These are phyloP conservation scores for Fusarium domesticum DNA, from an alignment of 2,329 filamentous ascomycete genomes.

Conservation along the genomic window DNA sequence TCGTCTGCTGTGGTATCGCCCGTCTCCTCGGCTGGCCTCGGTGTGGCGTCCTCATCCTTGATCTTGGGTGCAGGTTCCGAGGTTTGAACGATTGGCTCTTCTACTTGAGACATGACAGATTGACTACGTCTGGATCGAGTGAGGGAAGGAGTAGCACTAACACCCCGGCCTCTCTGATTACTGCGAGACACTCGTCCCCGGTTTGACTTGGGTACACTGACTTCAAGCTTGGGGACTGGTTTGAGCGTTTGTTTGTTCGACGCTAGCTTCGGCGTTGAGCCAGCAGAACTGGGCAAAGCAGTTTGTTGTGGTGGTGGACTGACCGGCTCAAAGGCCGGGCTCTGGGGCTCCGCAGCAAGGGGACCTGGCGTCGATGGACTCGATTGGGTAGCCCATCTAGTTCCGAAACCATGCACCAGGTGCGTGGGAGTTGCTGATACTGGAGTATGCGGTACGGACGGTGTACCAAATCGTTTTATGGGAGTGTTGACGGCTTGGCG, in stretches of 20 bases:
- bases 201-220: constrained; percentile 19
- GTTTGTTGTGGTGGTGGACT: constrained; percentile 49
- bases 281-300: constrained; percentile 34
- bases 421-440: constrained; percentile 29
- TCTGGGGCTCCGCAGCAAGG: constrained; percentile 39
- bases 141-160: constrained; percentile 37
- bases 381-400: constrained; percentile 56
- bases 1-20: constrained; percentile 57
- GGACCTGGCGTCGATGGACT: constrained; percentile 57
- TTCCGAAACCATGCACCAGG: constrained; percentile 44
- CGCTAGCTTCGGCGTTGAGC: constrained; percentile 27
- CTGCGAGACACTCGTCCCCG: constrained; percentile 38
- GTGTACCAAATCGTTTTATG: constrained; percentile 32
- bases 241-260: constrained; percentile 38
- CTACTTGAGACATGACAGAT: constrained; percentile 45
- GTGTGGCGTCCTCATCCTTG: constrained; percentile 59
- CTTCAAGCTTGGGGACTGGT: constrained; percentile 24
- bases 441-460: constrained; percentile 38
- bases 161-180: constrained; percentile 34
- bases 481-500: constrained; percentile 38
- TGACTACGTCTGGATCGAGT: constrained; percentile 41
- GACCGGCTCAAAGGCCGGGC: constrained; percentile 57
- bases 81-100: constrained; percentile 47
- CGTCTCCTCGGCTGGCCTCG: constrained; percentile 51
- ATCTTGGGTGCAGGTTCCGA: constrained; percentile 41